Evolutionary conservation across 225 moss, liverwort and hornwort genomes (phyloP).

Genomic region (Sphagnum tenellum): DNA sequence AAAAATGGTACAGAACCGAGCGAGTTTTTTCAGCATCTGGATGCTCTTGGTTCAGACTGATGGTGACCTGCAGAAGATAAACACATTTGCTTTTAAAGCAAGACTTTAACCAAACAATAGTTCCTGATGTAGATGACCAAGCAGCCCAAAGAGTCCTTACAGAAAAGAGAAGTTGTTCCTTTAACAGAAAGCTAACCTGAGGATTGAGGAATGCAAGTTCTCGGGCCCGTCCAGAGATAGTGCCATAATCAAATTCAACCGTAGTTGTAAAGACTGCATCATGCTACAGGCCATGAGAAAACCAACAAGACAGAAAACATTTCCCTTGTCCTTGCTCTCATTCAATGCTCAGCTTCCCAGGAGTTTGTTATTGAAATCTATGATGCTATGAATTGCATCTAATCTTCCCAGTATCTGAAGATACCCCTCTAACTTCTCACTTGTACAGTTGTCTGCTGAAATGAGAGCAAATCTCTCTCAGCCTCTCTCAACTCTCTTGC

Average conservation of each 20-base stretch:
- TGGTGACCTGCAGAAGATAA: slow-evolving; percentile 54
- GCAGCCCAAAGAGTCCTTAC: not conserved
- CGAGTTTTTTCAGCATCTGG: slow-evolving; percentile 28
- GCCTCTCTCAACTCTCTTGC: too few relatives aligned
- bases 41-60: slow-evolving; percentile 60
- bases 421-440: too few relatives aligned
- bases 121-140: not conserved
- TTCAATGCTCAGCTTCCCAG: not conserved
- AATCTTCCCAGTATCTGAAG: too few relatives aligned
- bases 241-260: slow-evolving; percentile 81
- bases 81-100: too few relatives aligned
- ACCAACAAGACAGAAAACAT: not conserved
- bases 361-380: too few relatives aligned
- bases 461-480: too few relatives aligned
- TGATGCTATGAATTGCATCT: too few relatives aligned
- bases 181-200: slow-evolving; percentile 40
- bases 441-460: too few relatives aligned
- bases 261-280: slow-evolving; percentile 66
- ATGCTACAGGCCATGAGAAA: slow-evolving; percentile 8
- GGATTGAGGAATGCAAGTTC: slow-evolving; percentile 93
- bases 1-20: slow-evolving; percentile 74
- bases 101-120: too few relatives aligned
- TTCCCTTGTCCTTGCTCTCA: not conserved
- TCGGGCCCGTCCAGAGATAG: slow-evolving; percentile 70
- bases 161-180: not conserved